Conservation (phyloP, 768 basidiomycete species). For the Rhizopogon sp. region DNA sequence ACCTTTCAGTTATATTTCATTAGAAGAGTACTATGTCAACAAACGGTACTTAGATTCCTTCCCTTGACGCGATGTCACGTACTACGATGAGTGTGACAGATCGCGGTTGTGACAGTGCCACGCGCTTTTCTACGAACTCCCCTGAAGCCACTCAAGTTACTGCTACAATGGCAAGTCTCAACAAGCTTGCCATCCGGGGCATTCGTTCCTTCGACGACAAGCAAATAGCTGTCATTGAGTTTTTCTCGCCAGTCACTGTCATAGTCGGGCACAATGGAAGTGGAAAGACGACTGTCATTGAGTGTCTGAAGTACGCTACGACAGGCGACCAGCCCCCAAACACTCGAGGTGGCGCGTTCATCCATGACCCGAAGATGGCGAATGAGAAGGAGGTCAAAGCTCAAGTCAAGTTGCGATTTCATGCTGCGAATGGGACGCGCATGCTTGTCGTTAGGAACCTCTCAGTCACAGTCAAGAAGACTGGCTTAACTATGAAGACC, state of each 20-base stretch:
- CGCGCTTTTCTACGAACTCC: constrained; percentile 1
- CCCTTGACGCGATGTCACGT: background rate
- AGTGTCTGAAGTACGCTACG: constrained; percentile 98
- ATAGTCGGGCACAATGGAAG: constrained; percentile 98
- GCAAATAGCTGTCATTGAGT: constrained; percentile 88
- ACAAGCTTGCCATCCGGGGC: constrained; percentile 91
- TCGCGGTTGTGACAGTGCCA: background rate
- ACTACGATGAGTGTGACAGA: background rate
- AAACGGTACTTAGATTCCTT: too few species aligned
- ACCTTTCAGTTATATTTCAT: too few species aligned
- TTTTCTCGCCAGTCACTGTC: constrained; percentile 96
- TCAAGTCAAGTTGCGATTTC: constrained; percentile 92
- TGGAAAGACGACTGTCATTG: constrained; percentile 98
- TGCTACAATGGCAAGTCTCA: constrained; percentile 64
- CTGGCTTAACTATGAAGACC: constrained; percentile 93
- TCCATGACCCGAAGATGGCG: constrained; percentile 99
- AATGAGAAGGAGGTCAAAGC: constrained; percentile 99
- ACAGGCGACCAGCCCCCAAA: constrained; percentile 98
- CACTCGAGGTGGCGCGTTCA: constrained; percentile 95
- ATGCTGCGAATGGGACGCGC: constrained; percentile 79
- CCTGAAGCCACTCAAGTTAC: background rate
- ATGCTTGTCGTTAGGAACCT: constrained; percentile 92
- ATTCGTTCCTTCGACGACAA: constrained; percentile 98
- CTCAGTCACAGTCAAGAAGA: constrained; percentile 93
- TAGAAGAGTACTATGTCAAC: too few species aligned